Base-by-base conservation (phyloP, 495 filamentous ascomycete genomes). In the Penicillium parvum region DNA sequence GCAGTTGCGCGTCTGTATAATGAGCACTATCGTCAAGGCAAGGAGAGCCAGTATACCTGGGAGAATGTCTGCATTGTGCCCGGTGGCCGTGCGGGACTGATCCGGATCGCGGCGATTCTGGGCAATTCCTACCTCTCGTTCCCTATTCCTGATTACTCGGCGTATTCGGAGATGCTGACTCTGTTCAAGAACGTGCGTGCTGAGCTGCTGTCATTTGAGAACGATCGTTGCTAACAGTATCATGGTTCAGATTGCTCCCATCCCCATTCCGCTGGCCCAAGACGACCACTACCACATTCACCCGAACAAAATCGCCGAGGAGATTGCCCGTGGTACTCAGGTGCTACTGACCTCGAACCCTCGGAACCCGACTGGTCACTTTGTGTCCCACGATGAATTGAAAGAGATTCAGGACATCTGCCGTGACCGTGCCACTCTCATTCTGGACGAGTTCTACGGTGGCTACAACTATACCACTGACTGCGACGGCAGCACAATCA, bases 21-120 rank as follows among this genome's bases (percentile, higher is more conserved):
- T 57, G 82, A 80, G 57, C 88, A 95, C 64, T 90, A 96, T 57
- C 82, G 91, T 30, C 71, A 90, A 65, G 87, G 85, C 45, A 90
- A 92, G 68, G 70, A 75, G n/a, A 90, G 85, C 61, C 74, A 95
- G 65, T 96, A 97, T 61, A 90, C 85, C n/a, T 95, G 88, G 84
- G 91, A 96, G 70, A 96, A 97, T 66, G 91, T 96, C n/a, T 90
- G 86, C 65, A 94, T 97, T 58, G 91, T 97, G 3, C 91, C 91
- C 28, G 91, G 91, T 63, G 91, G 91, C 18, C 76, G 91, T 48
- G 90, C 91, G 11, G 91, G 91, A 17, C 70, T 97, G 69, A 95
- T 96, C 49, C 79, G 91, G 34, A 95, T 96, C 66, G 90, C 91
- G 2, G 91, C 91, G 16, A 91, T 97, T 9, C 63, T 97, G 52